Conservation (phyloP, 192 early-diverging fungal genomes). For the Umbelopsis ramanniana region DNA sequence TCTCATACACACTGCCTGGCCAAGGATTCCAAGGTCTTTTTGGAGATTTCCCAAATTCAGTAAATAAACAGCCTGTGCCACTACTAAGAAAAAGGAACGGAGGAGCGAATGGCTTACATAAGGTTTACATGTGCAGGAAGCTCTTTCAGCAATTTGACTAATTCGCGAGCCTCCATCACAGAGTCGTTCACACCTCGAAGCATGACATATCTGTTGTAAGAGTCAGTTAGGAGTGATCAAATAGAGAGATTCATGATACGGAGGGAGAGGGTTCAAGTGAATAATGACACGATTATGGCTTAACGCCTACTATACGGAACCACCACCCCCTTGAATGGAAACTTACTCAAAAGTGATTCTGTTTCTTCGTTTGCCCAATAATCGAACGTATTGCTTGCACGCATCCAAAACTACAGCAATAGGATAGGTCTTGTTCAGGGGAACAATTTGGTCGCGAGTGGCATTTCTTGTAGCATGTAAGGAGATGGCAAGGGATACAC, state of each 20-base stretch:
- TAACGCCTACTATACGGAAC: neutral
- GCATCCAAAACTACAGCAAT: slow-evolving; percentile 71
- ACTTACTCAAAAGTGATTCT: slow-evolving; percentile 87
- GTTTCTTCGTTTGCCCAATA: slow-evolving; percentile 53
- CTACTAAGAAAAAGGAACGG: neutral
- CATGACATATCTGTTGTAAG: slow-evolving; percentile 73
- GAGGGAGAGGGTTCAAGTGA: neutral
- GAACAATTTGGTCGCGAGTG: slow-evolving; percentile 79
- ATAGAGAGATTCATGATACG: neutral
- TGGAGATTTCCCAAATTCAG: neutral
- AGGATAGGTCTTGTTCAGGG: slow-evolving; percentile 85
- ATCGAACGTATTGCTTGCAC: slow-evolving; percentile 63
- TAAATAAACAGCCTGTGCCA: neutral
- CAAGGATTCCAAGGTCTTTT: slow-evolving; percentile 85
- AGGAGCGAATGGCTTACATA: slow-evolving; percentile 48
- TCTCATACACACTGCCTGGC: slow-evolving; percentile 74
- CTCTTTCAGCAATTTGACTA: slow-evolving; percentile 64
- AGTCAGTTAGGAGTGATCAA: neutral
- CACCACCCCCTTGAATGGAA: neutral
- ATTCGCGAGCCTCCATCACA: slow-evolving; percentile 63
- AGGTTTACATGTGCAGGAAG: slow-evolving; percentile 79
- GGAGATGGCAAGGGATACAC: slow-evolving; percentile 77
- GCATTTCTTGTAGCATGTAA: slow-evolving; percentile 84
- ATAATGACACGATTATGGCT: neutral
- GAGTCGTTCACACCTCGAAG: slow-evolving; percentile 85